These are phyloP conservation scores for Hypoxylon fuscum DNA, from an alignment of 495 filamentous ascomycete genomes.

Conservation along the genomic window DNA sequence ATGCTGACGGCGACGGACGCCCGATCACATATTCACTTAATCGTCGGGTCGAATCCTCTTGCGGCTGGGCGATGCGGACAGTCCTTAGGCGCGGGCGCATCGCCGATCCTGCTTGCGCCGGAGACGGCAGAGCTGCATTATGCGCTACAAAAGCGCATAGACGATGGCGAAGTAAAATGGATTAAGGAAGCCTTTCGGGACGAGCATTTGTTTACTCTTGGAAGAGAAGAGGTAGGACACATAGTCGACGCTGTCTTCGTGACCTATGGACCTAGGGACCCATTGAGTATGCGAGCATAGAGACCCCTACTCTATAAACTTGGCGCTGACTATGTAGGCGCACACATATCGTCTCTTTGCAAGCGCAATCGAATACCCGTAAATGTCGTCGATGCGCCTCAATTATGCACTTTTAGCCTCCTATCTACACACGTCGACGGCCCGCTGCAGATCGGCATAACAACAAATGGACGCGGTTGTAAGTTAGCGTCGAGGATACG, in stretches of 20 bases:
- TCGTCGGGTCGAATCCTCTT: slow-evolving; percentile 86
- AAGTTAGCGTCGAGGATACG: slow-evolving; percentile 92
- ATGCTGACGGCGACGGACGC: slow-evolving; percentile 82
- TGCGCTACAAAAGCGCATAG: slow-evolving; percentile 74
- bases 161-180: slow-evolving; percentile 77
- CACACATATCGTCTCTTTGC: slow-evolving; percentile 79
- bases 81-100: slow-evolving; percentile 86
- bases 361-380: slow-evolving; percentile 84
- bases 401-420: slow-evolving; percentile 89
- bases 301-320: background rate
- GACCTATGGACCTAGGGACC: slow-evolving; percentile 66
- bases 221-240: slow-evolving; percentile 77
- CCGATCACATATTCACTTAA: slow-evolving; percentile 80
- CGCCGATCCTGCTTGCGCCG: slow-evolving; percentile 82
- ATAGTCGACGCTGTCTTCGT: slow-evolving; percentile 95
- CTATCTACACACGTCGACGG: slow-evolving; percentile 90
- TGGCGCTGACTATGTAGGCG: slow-evolving; percentile 49
- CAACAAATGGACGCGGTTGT: slow-evolving; percentile 94
- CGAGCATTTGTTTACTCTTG: slow-evolving; percentile 78
- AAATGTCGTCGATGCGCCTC: slow-evolving; percentile 88
- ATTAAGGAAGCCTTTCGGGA: slow-evolving; percentile 72
- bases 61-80: slow-evolving; percentile 83
- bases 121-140: slow-evolving; percentile 72
- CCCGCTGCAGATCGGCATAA: slow-evolving; percentile 93
- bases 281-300: slow-evolving; percentile 41